Evolutionary conservation across 208 protist species (phyloP).

Genomic region (Leishmania major): DNA sequence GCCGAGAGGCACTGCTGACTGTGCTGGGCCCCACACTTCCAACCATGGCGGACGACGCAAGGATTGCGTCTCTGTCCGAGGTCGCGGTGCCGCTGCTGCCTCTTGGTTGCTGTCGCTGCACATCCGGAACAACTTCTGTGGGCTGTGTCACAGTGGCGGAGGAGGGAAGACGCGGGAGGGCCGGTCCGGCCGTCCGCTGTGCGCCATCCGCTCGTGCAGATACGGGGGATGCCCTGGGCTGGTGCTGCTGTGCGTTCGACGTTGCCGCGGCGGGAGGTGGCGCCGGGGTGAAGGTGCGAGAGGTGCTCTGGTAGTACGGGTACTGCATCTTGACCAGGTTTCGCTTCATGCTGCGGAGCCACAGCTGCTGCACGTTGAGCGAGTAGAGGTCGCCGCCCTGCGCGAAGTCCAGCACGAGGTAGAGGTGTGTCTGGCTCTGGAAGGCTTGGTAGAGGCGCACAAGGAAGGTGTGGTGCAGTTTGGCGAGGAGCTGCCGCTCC

Average conservation of each 20-base stretch:
- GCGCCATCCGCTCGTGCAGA: background rate
- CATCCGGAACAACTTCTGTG: background rate
- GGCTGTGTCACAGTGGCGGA: background rate
- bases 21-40: background rate
- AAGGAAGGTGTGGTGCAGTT: conserved; percentile 80
- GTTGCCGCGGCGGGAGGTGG: background rate
- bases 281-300: conserved; percentile 14
- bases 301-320: conserved; percentile 52
- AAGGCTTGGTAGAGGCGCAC: conserved; percentile 83
- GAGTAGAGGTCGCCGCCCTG: conserved; percentile 87
- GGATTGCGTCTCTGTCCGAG: background rate
- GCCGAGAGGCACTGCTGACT: background rate
- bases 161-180: background rate
- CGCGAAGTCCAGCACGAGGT: conserved; percentile 86
- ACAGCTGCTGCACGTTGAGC: conserved; percentile 65
- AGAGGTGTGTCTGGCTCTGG: conserved; percentile 81
- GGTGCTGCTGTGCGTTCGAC: background rate
- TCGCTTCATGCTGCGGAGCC: conserved; percentile 63
- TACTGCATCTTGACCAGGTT: conserved; percentile 51
- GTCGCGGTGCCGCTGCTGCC: background rate
- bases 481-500: conserved; percentile 81
- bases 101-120: background rate
- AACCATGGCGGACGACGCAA: background rate
- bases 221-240: background rate
- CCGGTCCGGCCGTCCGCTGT: background rate